These are phyloP conservation scores for Vaucheria bursata DNA, from an alignment of 352 stramenopile species.

Conservation along the genomic window DNA sequence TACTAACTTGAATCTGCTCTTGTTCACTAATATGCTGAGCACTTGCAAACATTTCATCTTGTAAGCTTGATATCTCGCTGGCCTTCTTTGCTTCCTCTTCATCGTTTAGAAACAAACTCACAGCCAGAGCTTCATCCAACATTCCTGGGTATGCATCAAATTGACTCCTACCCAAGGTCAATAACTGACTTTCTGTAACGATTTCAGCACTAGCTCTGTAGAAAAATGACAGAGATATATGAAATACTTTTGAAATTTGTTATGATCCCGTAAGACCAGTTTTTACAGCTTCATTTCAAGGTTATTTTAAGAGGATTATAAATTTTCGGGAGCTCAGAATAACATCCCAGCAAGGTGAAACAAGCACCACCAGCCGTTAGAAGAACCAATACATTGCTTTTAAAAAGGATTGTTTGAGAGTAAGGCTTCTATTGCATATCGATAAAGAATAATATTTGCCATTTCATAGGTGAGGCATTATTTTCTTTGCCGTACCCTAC, in stretches of 20 bases:
- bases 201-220: neutral
- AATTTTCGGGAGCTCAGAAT: neutral
- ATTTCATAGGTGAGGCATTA: too few species aligned
- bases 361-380: too few species aligned
- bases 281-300: neutral
- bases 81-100: conserved; percentile 22
- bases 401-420: too few species aligned
- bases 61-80: conserved; percentile 22
- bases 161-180: conserved; percentile 19
- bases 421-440: too few species aligned
- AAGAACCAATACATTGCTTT: too few species aligned
- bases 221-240: neutral
- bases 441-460: too few species aligned
- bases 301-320: neutral
- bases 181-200: conserved; percentile 8
- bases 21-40: conserved; percentile 31
- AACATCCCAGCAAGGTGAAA: too few species aligned
- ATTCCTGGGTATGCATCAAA: conserved; percentile 34
- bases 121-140: conserved; percentile 32
- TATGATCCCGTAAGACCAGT: neutral
- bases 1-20: too few species aligned
- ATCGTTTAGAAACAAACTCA: conserved; percentile 31
- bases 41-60: conserved; percentile 33
- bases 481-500: too few species aligned
- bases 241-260: neutral